Base-by-base conservation (phyloP, 1,284 basidiomycete genomes). In the Rhodotorula sp. region DNA sequence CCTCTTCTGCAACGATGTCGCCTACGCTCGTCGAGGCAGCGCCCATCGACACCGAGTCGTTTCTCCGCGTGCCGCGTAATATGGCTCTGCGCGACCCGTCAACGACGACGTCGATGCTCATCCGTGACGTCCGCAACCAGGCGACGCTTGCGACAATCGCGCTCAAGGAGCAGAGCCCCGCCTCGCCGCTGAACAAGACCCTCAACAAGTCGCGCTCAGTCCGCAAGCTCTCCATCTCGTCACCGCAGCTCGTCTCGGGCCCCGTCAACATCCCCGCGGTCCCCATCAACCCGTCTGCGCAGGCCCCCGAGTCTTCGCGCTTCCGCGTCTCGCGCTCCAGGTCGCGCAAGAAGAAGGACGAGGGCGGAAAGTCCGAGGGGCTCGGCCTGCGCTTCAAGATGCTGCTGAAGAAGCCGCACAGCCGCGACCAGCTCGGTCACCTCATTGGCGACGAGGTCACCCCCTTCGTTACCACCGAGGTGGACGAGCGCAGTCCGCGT, bases 381-480 rank as follows among this genome's bases (percentile, higher is more conserved):
- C 56, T 70, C 54, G 60, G 64, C 10, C 48, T 48, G 27, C 68
- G 68, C 54, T 70, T 70, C 54, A 70, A 65, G 63, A 61, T 32
- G 34, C 53, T 63, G 8, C 53, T 63, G 19, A 55, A 54, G 5
- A 63, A 57, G 41, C 44, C 65, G 41, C 39, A 27, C 6, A 64
- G 59, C 50, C 70, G 68, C 34, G 73, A 75, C 48, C 67, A 67
- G 39, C 66, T 75, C 13, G 41, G 58, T 7, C 61, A 61, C n/a
- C 70, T 75, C 62, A 75, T 72, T 66, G 73, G 73, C 37, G 73
- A 75, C 65, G 73, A 75, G 61, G 50, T 73, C 46, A 75, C 69
- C 15, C 69, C 69, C 5, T 69, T 70, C 59, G 69, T 69, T 61
- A 64, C 67, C 56, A 48, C 46, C 25, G 34, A n/a, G 21, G n/a